Conservation (phyloP, 208 protist genomes). For the Paratrypanosoma confusum region DNA sequence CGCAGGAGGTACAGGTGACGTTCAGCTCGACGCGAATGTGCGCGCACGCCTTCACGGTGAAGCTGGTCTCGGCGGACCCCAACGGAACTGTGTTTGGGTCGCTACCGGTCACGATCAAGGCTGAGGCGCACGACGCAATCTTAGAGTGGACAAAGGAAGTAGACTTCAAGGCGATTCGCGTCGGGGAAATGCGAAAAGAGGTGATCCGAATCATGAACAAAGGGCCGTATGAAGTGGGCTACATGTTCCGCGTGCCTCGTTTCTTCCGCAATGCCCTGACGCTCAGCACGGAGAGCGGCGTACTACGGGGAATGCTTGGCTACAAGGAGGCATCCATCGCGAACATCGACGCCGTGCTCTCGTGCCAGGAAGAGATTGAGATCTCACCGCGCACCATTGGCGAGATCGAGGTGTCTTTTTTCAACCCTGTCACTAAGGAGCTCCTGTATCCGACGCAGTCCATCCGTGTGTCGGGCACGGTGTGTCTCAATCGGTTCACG, state of each 20-base stretch:
- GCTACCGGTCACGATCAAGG: conserved; percentile 65
- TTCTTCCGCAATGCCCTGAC: conserved; percentile 50
- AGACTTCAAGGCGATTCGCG: conserved; percentile 84
- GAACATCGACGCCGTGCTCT: conserved; percentile 64
- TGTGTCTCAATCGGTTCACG: conserved; percentile 82
- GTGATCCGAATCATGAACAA: conserved; percentile 84
- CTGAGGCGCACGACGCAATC: conserved; percentile 88
- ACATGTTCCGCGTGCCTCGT: conserved; percentile 71
- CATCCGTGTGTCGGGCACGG: conserved; percentile 70
- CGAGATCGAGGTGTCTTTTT: conserved; percentile 80
- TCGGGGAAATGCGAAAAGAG: conserved; percentile 75
- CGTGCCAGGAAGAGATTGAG: conserved; percentile 67
- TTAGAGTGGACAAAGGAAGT: conserved; percentile 85
- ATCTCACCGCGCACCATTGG: conserved; percentile 51
- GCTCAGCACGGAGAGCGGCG: conserved; percentile 43
- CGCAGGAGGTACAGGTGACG: conserved; percentile 32
- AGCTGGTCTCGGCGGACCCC: conserved; percentile 49
- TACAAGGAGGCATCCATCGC: conserved; percentile 79
- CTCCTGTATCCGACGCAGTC: conserved; percentile 76
- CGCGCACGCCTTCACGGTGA: conserved; percentile 48
- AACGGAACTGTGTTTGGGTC: conserved; percentile 38
- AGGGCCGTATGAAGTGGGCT: conserved; percentile 90
- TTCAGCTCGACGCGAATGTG: conserved; percentile 67
- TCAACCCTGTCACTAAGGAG: conserved; percentile 61
- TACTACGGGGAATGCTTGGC: conserved; percentile 69